Base-by-base conservation (phyloP, 345 rosid species). In the Salix caprea region DNA sequence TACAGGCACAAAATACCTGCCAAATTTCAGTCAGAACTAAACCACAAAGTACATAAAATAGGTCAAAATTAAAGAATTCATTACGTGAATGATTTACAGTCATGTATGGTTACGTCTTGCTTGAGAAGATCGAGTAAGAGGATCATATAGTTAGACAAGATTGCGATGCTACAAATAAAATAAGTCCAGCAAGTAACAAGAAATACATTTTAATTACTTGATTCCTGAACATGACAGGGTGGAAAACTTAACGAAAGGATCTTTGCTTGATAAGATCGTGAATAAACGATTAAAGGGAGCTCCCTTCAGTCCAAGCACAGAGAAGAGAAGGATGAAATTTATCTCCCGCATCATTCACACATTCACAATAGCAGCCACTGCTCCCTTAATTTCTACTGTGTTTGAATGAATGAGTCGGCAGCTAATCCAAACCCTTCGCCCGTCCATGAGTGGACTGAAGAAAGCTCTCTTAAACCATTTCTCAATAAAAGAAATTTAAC, bases 251-350 rank as follows among this genome's bases (percentile, higher is more conserved):
- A 24, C 56, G 14, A 62, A 21, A 23, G 44, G 18, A 56, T 10
- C 44, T 1, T 34, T 12, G 42, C 19, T 7, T 18, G 39, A n/a
- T 37, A 21, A 21, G 14, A 54, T 23, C 9, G 23, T 73, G 64
- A 75, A 40, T n/a, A 61, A 56, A 69, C n/a, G 15, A 72, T 15
- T 36, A 71, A 72, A 79, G 81, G 83, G 86, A 86, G 88, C 88
- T 85, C 86, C 88, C 86, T 85, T 83, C 86, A 86, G 86, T 86
- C 88, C 88, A 86, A 83, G 83, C 83, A 86, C 48, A 72, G 88
- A 79, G 75, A 78, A 81, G 83, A 44, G 54, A 79, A 81, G 83
- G 81, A 72, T 76, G 86, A 81, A 83, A 78, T 56, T 56, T 74
- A 79, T 79, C 82, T 79, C 78, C 82, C 75, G 78, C 78, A 69